Base-by-base conservation (phyloP, 306 rosid genomes). In the Quercus aquifolioides region DNA sequence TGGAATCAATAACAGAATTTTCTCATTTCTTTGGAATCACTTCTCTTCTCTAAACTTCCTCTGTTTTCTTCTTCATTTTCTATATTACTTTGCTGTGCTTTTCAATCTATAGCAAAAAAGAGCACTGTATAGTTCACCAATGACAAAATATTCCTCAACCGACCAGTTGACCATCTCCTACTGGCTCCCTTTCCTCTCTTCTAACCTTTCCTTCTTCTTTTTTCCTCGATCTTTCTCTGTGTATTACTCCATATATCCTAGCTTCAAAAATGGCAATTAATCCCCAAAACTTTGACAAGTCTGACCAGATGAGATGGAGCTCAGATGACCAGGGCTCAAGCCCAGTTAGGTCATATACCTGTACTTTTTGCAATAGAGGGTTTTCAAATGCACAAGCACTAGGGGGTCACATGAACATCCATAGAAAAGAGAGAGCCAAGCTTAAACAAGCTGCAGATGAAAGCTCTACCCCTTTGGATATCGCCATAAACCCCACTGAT, bases 401-500 rank as follows among this genome's bases (percentile, higher is more conserved):
- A 9, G 96, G 97, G 10, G 97, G 94, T 54, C 97, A 92, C 82
- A 92, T 92, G 97, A 92, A 92, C 58, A 88, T 89, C 46, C 97
- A 92, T 62, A 81, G 97, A 79, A 88, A 88, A 85, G 96, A 90
- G 25, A 87, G 91, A 73, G 97, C 94, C 17, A 81, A 76, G 54
- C 85, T 92, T 54, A 88, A 83, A 49, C 97, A 90, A 79, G 83
- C 85, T 15, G 82, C 82, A 10, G 93, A 89, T 49, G 90, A 90
- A 62, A 87, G 72, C 49, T 63, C 75, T 69, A 73, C 78, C 64
- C 82, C 92, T 26, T 56, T 78, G 52, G 90, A 90, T 10, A 78
- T 78, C 17, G 57, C 82, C 26, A 72, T 18, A 71, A 64, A 52
- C 28, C 18, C 88, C 4, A 21, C 10, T 33, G 55, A 69, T 64